Evolutionary conservation across 2,329 filamentous ascomycete genomes (phyloP).

Genomic region (Scedosporium dehoogii): DNA sequence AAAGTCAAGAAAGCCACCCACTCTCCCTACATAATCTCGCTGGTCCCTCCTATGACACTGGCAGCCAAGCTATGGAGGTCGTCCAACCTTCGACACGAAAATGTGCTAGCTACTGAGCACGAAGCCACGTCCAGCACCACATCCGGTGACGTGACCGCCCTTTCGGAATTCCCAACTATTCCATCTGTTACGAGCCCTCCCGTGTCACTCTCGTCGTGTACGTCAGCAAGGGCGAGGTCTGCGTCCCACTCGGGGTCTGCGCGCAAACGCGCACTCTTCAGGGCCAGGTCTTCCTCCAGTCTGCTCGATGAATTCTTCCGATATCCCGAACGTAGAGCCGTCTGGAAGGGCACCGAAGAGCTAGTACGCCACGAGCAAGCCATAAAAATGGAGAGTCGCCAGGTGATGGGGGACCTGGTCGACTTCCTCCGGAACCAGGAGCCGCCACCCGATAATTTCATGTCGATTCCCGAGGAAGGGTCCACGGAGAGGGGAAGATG

Average conservation of each 20-base stretch:
- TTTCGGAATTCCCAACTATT: background rate
- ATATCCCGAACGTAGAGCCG: background rate
- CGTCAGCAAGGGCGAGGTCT: background rate
- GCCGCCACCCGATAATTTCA: slow-evolving; percentile 38
- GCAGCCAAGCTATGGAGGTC: background rate
- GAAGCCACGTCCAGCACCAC: background rate
- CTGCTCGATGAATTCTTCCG: slow-evolving; percentile 5
- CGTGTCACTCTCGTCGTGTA: background rate
- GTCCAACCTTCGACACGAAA: background rate
- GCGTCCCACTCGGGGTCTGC: background rate
- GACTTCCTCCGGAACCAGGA: slow-evolving; percentile 40
- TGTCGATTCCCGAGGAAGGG: slow-evolving; percentile 30
- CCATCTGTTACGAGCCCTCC: background rate
- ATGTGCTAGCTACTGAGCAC: background rate
- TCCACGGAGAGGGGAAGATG: slow-evolving; percentile 26
- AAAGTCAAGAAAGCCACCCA: background rate
- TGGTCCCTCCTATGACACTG: background rate
- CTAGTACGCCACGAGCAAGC: background rate
- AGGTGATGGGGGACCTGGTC: slow-evolving; percentile 19
- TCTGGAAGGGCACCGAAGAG: slow-evolving; percentile 3
- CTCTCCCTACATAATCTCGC: background rate
- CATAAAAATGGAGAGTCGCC: slow-evolving; percentile 2
- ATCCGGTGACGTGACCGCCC: background rate
- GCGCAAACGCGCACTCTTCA: background rate
- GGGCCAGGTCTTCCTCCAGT: slow-evolving; percentile 4